A percentile compares a stretch with the other conserved stretches of the same genome.
Conservation (phyloP, 495 filamentous ascomycete species). For the Aspergillus avenaceus region DNA sequence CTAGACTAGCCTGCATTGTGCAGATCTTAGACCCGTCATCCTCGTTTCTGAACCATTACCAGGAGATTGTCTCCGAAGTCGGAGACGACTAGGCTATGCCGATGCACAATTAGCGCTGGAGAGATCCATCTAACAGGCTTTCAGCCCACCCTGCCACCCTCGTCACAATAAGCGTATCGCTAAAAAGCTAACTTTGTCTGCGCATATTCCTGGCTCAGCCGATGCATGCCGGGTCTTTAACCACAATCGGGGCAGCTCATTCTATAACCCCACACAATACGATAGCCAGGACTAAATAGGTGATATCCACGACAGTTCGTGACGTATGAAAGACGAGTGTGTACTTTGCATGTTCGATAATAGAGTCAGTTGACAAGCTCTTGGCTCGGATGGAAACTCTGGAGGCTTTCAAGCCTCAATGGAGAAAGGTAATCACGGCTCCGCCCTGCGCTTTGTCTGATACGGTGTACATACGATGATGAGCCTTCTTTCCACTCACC, state of each 20-base stretch:
- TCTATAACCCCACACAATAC: not conserved
- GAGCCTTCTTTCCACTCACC: conserved; percentile 6
- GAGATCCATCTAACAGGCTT: not conserved
- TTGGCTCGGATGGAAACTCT: not conserved
- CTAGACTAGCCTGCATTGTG: not conserved
- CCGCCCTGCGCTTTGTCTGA: not conserved
- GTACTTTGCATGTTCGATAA: not conserved
- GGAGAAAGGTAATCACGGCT: not conserved
- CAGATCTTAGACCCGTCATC: conserved; percentile 3
- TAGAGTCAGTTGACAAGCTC: not conserved
- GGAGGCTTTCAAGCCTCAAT: not conserved
- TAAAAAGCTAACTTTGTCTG: not conserved
- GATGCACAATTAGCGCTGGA: too few species aligned
- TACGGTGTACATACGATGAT: not conserved
- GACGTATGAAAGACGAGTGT: not conserved
- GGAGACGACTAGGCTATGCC: not conserved
- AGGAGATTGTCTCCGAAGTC: not conserved
- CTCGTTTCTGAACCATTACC: not conserved
- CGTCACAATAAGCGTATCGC: not conserved
- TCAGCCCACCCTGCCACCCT: not conserved
- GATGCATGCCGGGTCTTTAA: not conserved
- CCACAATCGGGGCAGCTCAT: not conserved
- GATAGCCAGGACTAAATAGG: not conserved
- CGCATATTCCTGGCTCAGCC: not conserved
- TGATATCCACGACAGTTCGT: not conserved